Evolutionary conservation across 208 protist species (phyloP), one percentile per base, ranked within the genome.

Genomic region (Naegleria lovaniensis): DNA sequence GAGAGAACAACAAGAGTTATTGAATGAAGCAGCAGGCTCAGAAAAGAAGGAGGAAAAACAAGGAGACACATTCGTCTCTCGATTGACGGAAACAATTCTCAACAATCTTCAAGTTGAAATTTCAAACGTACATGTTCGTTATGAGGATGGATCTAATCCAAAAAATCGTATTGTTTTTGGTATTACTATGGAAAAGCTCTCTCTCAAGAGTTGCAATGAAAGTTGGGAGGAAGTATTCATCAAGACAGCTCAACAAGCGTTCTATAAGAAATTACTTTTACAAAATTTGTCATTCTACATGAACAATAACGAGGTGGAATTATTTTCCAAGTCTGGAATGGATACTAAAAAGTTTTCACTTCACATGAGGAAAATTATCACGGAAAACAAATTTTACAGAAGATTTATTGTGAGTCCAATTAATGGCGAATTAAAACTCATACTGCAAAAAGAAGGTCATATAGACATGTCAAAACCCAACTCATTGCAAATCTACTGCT

Each of bases 31-130:
- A 9, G 2, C 2, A 41, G 0, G 29, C 5, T 38, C 41, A 7
- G n/a, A 51, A 33, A 48, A 41, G 22, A 51, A 19, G 13, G 83
- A 38, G 5, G 40, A 86, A n/a, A 25, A 33, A 67, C 39, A 89
- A 67, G 85, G 36, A 25, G 48, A 58, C 38, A 41, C 16, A 3
- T 89, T 89, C 39, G 15, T 89, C 25, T 39, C 41, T 0, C 55
- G 33, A 89, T 29, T 89, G 29, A 67, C 48, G 0, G 85, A 89
- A 67, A 89, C 85, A 16, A 40, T 89, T 0, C 29, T 89, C 1
- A 89, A 89, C 59, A 89, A 89, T 67, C n/a, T 89, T 25, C 85
- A 89, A 67, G 85, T 89, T 11, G 16, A 52, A 38, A 89, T 89
- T 67, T 33, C 9, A 0, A 89, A 89, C 40, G 85, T 89, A 41